phyloP scores from a whole-genome alignment of 2,329 filamentous ascomycete genomes.

The Penicillium sp. region DNA sequence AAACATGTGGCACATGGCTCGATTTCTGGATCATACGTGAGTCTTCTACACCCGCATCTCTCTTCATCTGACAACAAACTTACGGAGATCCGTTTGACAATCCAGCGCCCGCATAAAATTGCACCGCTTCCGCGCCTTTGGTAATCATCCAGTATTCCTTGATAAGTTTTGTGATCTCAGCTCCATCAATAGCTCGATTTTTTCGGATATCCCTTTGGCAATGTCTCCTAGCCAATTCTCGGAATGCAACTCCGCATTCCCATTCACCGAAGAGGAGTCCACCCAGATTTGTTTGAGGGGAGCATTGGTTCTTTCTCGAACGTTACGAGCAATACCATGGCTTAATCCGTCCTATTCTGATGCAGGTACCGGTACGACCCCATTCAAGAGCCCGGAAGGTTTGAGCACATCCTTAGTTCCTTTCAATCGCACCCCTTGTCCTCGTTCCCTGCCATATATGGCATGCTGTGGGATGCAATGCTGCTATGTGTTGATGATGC shows the following conservation, averaged over 20 bases:
- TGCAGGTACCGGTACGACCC: neutral
- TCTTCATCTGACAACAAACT: too few species aligned
- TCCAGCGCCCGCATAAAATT: conserved; percentile 2
- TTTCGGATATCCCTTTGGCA: neutral
- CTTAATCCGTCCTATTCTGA: neutral
- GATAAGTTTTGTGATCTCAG: conserved; percentile 6
- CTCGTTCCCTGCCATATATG: neutral
- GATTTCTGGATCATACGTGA: neutral
- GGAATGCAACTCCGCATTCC: neutral
- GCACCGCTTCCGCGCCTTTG: conserved; percentile 2
- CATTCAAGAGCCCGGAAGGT: neutral
- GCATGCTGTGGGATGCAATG: conserved; percentile 1
- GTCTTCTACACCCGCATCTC: too few species aligned
- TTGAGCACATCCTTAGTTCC: neutral
- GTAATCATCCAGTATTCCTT: neutral
- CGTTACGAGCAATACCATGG: neutral
- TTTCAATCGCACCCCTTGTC: neutral
- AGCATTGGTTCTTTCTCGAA: neutral
- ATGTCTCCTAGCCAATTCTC: neutral
- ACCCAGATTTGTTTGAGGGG: neutral
- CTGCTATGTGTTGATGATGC: neutral
- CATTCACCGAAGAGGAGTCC: conserved; percentile 2
- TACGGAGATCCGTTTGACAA: neutral
- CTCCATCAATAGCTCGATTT: neutral
- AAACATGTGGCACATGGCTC: neutral